A percentile compares a stretch with the other conserved stretches of the same genome.
Evolutionary conservation across 768 basidiomycete species (phyloP).

Genomic region (Hygrocybe punicea): DNA sequence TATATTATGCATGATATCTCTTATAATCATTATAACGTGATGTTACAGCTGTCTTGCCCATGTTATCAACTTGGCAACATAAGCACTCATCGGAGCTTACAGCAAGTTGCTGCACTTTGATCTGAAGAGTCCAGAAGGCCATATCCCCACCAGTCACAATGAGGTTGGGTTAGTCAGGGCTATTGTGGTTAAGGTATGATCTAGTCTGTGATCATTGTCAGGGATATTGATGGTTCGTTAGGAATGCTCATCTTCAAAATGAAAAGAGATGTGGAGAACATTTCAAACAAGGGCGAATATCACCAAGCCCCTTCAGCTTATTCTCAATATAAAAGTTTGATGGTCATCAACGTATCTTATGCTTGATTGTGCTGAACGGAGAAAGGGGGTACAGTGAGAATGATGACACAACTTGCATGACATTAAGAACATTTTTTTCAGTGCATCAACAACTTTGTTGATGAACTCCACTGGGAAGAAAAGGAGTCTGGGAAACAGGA

Average conservation of each 20-base stretch:
- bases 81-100: constrained; percentile 31
- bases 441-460: constrained; percentile 26
- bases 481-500: constrained; percentile 12
- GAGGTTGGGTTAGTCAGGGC: constrained; percentile 15
- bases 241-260: constrained; percentile 26
- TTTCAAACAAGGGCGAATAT: constrained; percentile 15
- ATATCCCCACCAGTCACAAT: constrained; percentile 19
- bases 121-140: constrained; percentile 16
- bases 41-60: constrained; percentile 29
- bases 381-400: too few species aligned
- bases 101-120: too few species aligned
- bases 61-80: constrained; percentile 34
- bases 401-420: too few species aligned
- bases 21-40: background rate
- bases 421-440: too few species aligned
- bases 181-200: constrained; percentile 14
- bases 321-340: too few species aligned
- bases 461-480: constrained; percentile 23
- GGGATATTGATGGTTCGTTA: constrained; percentile 4
- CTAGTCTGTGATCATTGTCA: background rate
- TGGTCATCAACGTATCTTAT: too few species aligned
- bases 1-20: background rate
- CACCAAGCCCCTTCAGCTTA: too few species aligned
- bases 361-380: too few species aligned
- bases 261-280: constrained; percentile 18